Base-by-base conservation (phyloP, 345 rosid species). In the Eucalyptus lansdowneana region DNA sequence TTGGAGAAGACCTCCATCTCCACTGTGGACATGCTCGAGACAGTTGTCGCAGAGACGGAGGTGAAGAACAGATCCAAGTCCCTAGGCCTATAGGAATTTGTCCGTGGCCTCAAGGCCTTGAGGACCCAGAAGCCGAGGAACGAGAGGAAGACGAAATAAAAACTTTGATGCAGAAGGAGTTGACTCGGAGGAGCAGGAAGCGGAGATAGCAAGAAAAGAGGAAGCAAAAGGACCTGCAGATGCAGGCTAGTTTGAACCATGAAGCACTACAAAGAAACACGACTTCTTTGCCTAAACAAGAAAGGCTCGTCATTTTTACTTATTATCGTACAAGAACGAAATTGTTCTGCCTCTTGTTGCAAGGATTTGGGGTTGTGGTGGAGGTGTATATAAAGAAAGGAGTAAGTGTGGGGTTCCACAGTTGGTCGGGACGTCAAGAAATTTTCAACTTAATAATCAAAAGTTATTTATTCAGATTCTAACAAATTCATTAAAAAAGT, bases 1-100 rank as follows among this genome's bases (percentile, higher is more conserved):
- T 94, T 95, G 12, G 98, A 96, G 90, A 95, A 96, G 88, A 92
- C 95, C 83, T 89, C 90, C 87, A 89, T 89, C 86, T 89, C 90
- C 69, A 86, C 88, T 29, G 90, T 85, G 81, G 90, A 89, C 90
- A 89, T 83, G 90, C 90, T 89, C 29, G 90, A 89, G 44, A 89
- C 87, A 5, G 90, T 89, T 50, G 69, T 80, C 19, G 87, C 80
- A 12, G 90, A 89, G 58, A 83, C 90, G 10, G 90, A 89, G 58
- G 90, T 56, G 90, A 89, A 89, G 76, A 89, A n/a, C 45, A 89
- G 45, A 65, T 89, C 90, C 47, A 89, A 21, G 27, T 47, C 86
- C 56, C 86, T 92, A 27, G 93, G 97, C 50, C 24, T 88, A 19
- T 67, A 89, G 13, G 91, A 87, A 60, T 50, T 34, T 19, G 92